These are phyloP conservation scores for Trichosporon sp. DNA, from an alignment of 1,284 basidiomycete species.

Conservation along the genomic window DNA sequence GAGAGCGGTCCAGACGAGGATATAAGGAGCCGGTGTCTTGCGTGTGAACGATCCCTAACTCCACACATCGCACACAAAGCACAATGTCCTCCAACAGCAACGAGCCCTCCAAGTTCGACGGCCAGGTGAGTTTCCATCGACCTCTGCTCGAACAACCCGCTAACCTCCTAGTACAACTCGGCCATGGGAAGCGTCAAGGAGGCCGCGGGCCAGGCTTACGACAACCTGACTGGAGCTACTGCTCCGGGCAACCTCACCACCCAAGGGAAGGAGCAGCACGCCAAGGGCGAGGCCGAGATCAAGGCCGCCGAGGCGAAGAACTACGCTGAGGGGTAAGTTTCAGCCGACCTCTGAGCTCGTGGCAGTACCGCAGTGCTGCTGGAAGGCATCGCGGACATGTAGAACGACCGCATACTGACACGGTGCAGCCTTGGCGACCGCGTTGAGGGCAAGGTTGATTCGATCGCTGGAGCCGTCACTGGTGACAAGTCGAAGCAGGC, in stretches of 20 bases:
- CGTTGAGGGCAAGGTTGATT: conserved; percentile 67
- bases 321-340: conserved; percentile 62
- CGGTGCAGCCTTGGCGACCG: conserved; percentile 59
- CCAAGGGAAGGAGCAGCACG: conserved; percentile 64
- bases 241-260: neutral
- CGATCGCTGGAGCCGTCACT: conserved; percentile 65
- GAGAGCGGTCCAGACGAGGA: neutral
- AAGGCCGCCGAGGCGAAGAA: conserved; percentile 52
- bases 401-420: neutral
- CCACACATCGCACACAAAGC: conserved; percentile 2
- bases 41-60: neutral
- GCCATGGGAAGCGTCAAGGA: conserved; percentile 52
- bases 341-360: no score
- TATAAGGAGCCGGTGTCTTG: conserved; percentile 11
- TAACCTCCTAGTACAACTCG: conserved; percentile 48
- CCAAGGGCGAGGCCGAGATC: conserved; percentile 63
- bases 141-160: neutral
- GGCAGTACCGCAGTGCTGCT: no score
- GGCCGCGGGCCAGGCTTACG: conserved; percentile 58
- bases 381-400: no score
- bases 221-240: conserved; percentile 1
- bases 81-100: conserved; percentile 24
- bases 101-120: conserved; percentile 64
- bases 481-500: conserved; percentile 68
- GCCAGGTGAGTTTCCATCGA: conserved; percentile 57